Evolutionary conservation across 164 flowering plant genomes (phyloP), one percentile per base, ranked within the genome.

Genomic region (Malania oleifera): DNA sequence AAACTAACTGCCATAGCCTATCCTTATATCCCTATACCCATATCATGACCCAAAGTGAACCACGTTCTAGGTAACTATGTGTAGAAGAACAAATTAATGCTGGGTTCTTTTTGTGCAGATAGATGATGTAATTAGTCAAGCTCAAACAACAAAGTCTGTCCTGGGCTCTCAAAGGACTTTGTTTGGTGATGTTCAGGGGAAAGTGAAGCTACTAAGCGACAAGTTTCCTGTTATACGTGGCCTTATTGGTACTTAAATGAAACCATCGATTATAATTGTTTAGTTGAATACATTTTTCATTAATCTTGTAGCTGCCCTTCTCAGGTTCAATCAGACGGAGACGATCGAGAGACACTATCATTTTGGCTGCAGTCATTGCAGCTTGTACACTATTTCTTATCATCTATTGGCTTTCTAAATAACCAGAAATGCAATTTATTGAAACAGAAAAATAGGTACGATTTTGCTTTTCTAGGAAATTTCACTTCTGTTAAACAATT

Each of bases 391-490:
- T 95, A 76, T 91, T 95, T 67, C 87, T 95, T 52, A 85, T 95
- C 15, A 80, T 95, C 72, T 90, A 95, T 54, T 91, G 99, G 99
- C 89, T 90, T 53, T 86, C 96, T 31, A 93, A 93, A 73, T 93
- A 73, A 68, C 27, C 37, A 59, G 19, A 57, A 34, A 43, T 63
- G 40, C 11, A 29, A 37, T 35, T 56, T 54, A 29, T 24, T 53
- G 46, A 48, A 56, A 53, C 37, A 55, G 25, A 51, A 45, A 50
- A 41, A 3, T 0, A 6, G 17, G 43, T 48, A 59, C 22, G 15
- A 54, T 43, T 28, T 2, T 41, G 39, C 41, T 19, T 34, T 60
- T 22, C 5, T 7, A 45, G 18, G 58, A 29, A 69, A 62, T 67
- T 71, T 70, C 67, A 58, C 38, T 40, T 55, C 31, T 56, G 59